phyloP scores from a whole-genome alignment of 1,139 yeast species.

The Nakaseomyces delphensis region DNA sequence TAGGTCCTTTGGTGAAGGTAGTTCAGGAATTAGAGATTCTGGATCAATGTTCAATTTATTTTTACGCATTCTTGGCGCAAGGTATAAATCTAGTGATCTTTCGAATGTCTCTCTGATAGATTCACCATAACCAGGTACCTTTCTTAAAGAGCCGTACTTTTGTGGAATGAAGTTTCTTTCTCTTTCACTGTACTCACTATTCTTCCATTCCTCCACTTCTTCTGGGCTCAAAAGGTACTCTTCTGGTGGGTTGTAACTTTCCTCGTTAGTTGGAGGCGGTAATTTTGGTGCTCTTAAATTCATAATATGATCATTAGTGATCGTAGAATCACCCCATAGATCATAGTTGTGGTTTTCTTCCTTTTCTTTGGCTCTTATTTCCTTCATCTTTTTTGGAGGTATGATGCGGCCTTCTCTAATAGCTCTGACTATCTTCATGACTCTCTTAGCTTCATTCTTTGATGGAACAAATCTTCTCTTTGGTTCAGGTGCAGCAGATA shows the following conservation, averaged over 20 bases:
- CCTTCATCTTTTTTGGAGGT: slow-evolving; percentile 55
- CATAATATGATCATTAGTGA: slow-evolving; percentile 71
- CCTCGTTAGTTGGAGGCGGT: slow-evolving; percentile 95
- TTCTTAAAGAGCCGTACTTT: slow-evolving; percentile 71
- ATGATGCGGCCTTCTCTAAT: slow-evolving; percentile 92
- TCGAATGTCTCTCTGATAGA: slow-evolving; percentile 85
- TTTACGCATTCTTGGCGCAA: slow-evolving; percentile 94
- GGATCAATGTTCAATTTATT: slow-evolving; percentile 92
- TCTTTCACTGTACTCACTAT: slow-evolving; percentile 66
- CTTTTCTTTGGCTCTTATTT: slow-evolving; percentile 44
- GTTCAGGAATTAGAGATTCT: slow-evolving; percentile 87
- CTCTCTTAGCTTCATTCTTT: slow-evolving; percentile 89
- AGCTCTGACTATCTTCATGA: slow-evolving; percentile 93
- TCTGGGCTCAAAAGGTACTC: slow-evolving; percentile 79
- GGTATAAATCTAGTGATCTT: slow-evolving; percentile 82
- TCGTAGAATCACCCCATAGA: slow-evolving; percentile 68
- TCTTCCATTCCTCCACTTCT: slow-evolving; percentile 67
- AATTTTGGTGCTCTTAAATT: slow-evolving; percentile 88
- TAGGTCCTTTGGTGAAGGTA: slow-evolving; percentile 93
- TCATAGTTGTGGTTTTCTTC: slow-evolving; percentile 52
- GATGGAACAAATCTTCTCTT: slow-evolving; percentile 95
- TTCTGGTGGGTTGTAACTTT: slow-evolving; percentile 94
- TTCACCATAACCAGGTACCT: slow-evolving; percentile 89
- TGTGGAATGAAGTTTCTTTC: slow-evolving; percentile 75
- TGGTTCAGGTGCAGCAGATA: slow-evolving; percentile 91